A percentile compares a stretch with the other conserved stretches of the same genome.
These are phyloP conservation scores for Neonothopanus nambi DNA, from an alignment of 1,284 basidiomycete species.

Conservation along the genomic window DNA sequence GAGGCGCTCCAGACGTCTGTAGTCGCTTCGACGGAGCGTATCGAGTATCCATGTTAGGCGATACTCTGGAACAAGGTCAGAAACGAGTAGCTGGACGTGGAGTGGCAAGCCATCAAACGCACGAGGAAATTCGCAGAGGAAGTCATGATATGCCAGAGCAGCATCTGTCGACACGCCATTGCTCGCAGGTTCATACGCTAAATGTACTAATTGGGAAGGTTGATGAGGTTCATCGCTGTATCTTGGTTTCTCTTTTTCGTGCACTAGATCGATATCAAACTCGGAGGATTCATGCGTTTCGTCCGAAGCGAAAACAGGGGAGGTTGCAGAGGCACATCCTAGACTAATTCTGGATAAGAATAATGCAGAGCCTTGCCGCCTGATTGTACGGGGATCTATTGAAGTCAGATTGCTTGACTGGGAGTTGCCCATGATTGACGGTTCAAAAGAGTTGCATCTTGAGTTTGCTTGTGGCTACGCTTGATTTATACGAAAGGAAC, in stretches of 20 bases:
- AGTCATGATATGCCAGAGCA: slow-evolving; percentile 36
- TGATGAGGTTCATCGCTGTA: slow-evolving; percentile 31
- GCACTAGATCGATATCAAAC: slow-evolving; percentile 10
- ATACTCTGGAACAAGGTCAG: slow-evolving; percentile 41
- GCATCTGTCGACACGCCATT: slow-evolving; percentile 24
- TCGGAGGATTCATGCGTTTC: slow-evolving; percentile 28
- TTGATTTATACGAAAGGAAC: no score
- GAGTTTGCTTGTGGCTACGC: no score
- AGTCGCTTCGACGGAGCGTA: slow-evolving; percentile 68
- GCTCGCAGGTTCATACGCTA: slow-evolving; percentile 1
- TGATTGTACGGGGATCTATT: background rate
- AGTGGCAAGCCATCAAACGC: background rate
- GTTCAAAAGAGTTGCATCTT: no score
- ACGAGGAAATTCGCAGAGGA: slow-evolving; percentile 28
- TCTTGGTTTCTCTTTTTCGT: slow-evolving; percentile 23
- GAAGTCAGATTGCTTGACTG: slow-evolving; percentile 10
- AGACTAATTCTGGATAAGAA: slow-evolving; percentile 37
- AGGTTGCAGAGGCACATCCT: slow-evolving; percentile 35
- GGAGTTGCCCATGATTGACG: slow-evolving; percentile 17
- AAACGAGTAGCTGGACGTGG: background rate
- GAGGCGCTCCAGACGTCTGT: slow-evolving; percentile 53
- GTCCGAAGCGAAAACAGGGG: slow-evolving; percentile 31
- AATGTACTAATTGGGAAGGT: slow-evolving; percentile 14
- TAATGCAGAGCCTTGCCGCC: slow-evolving; percentile 20
- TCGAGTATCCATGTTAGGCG: slow-evolving; percentile 67